Evolutionary conservation across 768 basidiomycete species (phyloP), one percentile per base, ranked within the genome.

Genomic region (Antrodiella citrinella): DNA sequence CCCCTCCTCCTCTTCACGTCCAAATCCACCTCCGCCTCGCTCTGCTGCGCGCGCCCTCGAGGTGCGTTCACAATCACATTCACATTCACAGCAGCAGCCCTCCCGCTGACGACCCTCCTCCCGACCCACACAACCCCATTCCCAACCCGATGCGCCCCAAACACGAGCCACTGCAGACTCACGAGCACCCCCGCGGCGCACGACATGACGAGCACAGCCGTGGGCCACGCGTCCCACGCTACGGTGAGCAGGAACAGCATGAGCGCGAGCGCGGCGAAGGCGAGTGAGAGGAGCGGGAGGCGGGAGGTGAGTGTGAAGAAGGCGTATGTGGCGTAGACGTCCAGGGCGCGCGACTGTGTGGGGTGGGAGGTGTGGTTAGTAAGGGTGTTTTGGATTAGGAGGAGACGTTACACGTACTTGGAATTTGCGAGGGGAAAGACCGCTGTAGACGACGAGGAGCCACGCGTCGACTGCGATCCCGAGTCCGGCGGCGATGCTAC

Each of bases 261-360:
- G 5, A 88, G 70, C 1, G 80, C 69, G n/a, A 75, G 41, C 0
- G 77, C 70, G 10, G 82, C 77, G 24, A 71, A 51, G 49, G 83
- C 71, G 69, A 81, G 77, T 60, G 80, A 80, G 4, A 86, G 54
- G 0, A 77, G 73, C 0, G 85, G 86, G 11, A 85, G 66, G 19
- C 84, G 75, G 4, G 84, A 72, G 1, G 81, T 78, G 12, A 88
- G 70, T 23, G 80, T 71, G 62, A 88, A 88, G 68, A 85, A 86
- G 50, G 84, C 69, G 62, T 82, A 83, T 9, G 73, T 72, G 20
- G 68, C 70, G 54, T 78, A 82, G 25, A 86, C 53, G 57, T 85
- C 85, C 5, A 58, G 63, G 0, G 85, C 74, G 74, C 72, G 3
- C 40, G 53, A n/a, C 76, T 82, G 62, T 13, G 20, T 44, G 26